Evolutionary conservation across 2,329 filamentous ascomycete species (phyloP), one percentile per base, ranked within the genome.

Genomic region (Neonectria punicea): DNA sequence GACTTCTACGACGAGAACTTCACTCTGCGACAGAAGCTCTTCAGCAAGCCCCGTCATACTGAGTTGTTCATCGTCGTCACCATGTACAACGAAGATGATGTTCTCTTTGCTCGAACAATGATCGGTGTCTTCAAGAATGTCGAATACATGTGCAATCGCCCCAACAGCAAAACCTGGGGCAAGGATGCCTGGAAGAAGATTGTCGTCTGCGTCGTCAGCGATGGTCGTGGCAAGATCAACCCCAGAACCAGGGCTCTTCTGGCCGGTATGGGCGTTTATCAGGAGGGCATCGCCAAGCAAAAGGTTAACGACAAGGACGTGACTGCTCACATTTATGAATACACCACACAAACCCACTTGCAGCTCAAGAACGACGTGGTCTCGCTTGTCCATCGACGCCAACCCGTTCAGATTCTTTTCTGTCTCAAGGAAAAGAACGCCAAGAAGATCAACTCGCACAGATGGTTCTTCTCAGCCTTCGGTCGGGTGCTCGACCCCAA

Each of bases 121-220:
- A 93, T 91, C 54, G 96, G 96, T 79, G 94, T 99, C 5, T 95
- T 98, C 85, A 98, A 99, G 83, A 99, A 99, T 79, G 93, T 99
- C 72, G 95, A 98, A 79, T 94, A 95, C 84, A 98, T 99, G 93
- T 98, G 96, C 80, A 93, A 92, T 66, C 89, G 95, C 54, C 93
- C 91, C 50, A 93, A 92, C 78, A 97, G 94, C 81, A 97, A 97
- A 82, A 98, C 95, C 1, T 99, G 96, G 96, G 96, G 96, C 70
- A 96, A 97, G 79, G 93, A 97, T 74, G 94, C 95, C 5, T 99
- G 96, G 96, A 98, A 99, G 84, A 99, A 99, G 85, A 98, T 99
- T 74, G 96, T 99, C 10, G 96, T 99, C 11, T 98, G 95, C 79
- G 90, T 99, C 49, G 96, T 99, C 70, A 98, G 94, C 74, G 96